Percentiles rank a stretch among this genome's conserved stretches.
Evolutionary conservation across 1,139 yeast species (phyloP).

Genomic region (Nakaseomyces sp.): DNA sequence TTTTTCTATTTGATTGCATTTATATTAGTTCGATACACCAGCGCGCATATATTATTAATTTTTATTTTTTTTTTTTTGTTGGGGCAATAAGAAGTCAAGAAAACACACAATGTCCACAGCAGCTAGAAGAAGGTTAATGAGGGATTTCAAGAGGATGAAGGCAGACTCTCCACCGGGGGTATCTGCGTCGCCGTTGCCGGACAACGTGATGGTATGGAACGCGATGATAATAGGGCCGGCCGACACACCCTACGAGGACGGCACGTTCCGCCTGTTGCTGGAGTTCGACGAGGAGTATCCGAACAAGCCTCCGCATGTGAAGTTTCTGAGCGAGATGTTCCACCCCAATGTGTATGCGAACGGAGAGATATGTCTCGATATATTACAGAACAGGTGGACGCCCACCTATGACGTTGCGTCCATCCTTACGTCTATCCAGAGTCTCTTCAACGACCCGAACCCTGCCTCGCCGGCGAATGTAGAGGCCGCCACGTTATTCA

Average conservation of each 20-base stretch:
- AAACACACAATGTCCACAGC: slow-evolving; percentile 86
- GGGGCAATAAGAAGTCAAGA: too few relatives aligned
- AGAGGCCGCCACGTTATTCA: slow-evolving; percentile 92
- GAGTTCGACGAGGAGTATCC: slow-evolving; percentile 98
- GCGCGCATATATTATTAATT: too few relatives aligned
- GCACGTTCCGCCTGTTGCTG: slow-evolving; percentile 78
- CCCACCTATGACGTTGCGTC: slow-evolving; percentile 99
- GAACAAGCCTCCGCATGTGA: slow-evolving; percentile 89
- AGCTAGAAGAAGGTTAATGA: slow-evolving; percentile 96
- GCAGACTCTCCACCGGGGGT: slow-evolving; percentile 98
- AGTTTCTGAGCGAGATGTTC: slow-evolving; percentile 88
- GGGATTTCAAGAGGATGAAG: slow-evolving; percentile 97
- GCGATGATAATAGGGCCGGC: slow-evolving; percentile 97
- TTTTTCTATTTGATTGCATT: too few relatives aligned
- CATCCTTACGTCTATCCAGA: slow-evolving; percentile 74
- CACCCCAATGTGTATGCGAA: slow-evolving; percentile 95
- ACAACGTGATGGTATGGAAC: slow-evolving; percentile 96
- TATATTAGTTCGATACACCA: too few relatives aligned
- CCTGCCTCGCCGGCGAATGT: slow-evolving; percentile 96
- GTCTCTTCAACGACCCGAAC: slow-evolving; percentile 89
- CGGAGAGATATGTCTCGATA: slow-evolving; percentile 93
- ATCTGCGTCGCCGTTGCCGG: slow-evolving; percentile 93
- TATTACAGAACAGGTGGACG: slow-evolving; percentile 94
- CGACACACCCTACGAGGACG: slow-evolving; percentile 97
- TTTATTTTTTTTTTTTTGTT: too few relatives aligned